These are phyloP conservation scores for Capsicum pubescens DNA, from an alignment of 257 asterid species.

Conservation along the genomic window DNA sequence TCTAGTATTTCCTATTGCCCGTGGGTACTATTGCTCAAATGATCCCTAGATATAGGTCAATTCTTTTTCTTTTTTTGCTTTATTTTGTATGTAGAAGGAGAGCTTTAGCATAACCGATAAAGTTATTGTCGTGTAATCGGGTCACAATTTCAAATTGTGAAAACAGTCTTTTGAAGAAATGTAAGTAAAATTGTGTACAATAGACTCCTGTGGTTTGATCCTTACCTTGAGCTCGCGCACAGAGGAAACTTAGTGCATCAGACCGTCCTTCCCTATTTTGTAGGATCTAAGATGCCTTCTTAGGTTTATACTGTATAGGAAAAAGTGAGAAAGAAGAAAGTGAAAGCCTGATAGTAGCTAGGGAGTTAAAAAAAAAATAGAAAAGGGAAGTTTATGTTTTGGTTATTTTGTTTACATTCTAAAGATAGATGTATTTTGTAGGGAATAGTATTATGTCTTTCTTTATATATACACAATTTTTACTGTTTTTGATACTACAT, in stretches of 20 bases:
- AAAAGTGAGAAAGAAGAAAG: background rate
- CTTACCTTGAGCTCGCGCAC: background rate
- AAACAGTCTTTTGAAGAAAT: background rate
- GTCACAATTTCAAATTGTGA: background rate
- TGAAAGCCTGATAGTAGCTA: too few relatives aligned
- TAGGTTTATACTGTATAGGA: conserved; percentile 8
- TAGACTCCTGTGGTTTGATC: background rate
- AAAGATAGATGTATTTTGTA: conserved; percentile 27
- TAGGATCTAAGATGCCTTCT: conserved; percentile 1
- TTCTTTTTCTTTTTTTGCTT: background rate
- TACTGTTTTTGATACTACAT: conserved; percentile 40
- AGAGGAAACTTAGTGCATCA: background rate
- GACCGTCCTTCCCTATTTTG: background rate
- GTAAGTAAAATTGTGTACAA: background rate
- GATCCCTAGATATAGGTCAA: conserved; percentile 17
- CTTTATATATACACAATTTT: conserved; percentile 32
- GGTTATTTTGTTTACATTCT: conserved; percentile 26
- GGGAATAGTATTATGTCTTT: conserved; percentile 33
- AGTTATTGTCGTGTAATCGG: background rate
- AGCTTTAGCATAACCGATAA: background rate
- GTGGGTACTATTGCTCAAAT: conserved; percentile 23
- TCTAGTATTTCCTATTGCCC: conserved; percentile 28
- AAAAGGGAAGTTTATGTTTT: conserved; percentile 11
- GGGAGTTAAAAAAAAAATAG: too few relatives aligned
- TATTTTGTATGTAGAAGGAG: background rate